Percentiles rank a stretch among this genome's conserved stretches.
phyloP scores from a whole-genome alignment of 1,139 yeast species.

The Suhomyces coccinellae region DNA sequence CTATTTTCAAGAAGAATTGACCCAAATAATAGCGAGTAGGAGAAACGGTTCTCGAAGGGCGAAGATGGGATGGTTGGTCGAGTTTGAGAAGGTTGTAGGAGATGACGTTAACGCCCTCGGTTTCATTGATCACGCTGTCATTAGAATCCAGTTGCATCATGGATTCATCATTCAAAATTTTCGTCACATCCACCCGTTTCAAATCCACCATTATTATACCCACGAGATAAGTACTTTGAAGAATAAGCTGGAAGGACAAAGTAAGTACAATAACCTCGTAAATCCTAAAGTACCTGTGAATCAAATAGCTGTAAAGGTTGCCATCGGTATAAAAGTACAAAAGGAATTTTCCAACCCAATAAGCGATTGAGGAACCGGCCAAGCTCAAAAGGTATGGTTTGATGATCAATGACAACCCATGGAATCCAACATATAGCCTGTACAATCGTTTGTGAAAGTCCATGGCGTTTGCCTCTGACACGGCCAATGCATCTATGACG shows the following conservation, averaged over 20 bases:
- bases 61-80: constrained; percentile 15
- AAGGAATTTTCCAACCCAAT: constrained; percentile 17
- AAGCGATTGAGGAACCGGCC: constrained; percentile 13
- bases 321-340: constrained; percentile 22
- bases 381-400: constrained; percentile 18
- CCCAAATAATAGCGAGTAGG: constrained; percentile 34
- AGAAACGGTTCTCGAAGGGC: constrained; percentile 20
- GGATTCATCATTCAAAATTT: constrained; percentile 34
- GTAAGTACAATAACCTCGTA: constrained; percentile 31
- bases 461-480: constrained; percentile 16
- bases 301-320: constrained; percentile 20
- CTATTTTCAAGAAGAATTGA: constrained; percentile 35
- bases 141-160: not conserved
- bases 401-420: constrained; percentile 23
- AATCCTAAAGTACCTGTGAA: constrained; percentile 19
- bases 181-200: constrained; percentile 61
- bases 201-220: constrained; percentile 69
- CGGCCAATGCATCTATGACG: constrained; percentile 25
- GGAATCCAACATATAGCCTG: constrained; percentile 25
- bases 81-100: constrained; percentile 29
- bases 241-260: constrained; percentile 52
- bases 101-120: constrained; percentile 28
- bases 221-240: constrained; percentile 63
- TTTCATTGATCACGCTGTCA: constrained; percentile 2
- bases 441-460: constrained; percentile 29